These are phyloP conservation scores for Beauveria sp. DNA, from an alignment of 2,329 filamentous ascomycete species.

Conservation along the genomic window DNA sequence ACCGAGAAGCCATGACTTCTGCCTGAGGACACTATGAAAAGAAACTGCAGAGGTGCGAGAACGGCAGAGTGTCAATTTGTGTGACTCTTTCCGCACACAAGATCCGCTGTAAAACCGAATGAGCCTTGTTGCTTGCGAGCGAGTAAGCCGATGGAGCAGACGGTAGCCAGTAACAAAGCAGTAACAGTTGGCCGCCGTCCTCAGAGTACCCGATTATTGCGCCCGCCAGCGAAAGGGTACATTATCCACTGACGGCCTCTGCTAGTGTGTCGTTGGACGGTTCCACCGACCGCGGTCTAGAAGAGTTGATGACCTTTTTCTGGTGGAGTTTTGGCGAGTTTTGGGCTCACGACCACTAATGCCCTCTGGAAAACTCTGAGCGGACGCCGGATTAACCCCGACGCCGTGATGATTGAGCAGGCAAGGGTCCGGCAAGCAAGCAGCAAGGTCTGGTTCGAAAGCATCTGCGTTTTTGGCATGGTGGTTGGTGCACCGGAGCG, in stretches of 20 bases:
- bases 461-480: not conserved
- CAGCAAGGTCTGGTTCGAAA: not conserved
- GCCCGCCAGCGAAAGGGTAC: constrained; percentile 4
- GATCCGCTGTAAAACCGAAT: not conserved
- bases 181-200: not conserved
- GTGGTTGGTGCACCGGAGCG: not conserved
- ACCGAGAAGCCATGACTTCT: not conserved
- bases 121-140: not conserved
- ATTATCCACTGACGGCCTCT: constrained; percentile 4
- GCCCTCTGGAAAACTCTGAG: not conserved
- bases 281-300: constrained; percentile 12
- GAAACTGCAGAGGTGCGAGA: not conserved
- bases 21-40: not conserved
- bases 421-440: not conserved
- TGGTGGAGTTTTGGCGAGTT: not conserved
- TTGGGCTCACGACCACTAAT: too few relatives aligned
- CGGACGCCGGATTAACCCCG: not conserved
- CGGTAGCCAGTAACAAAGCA: constrained; percentile 4
- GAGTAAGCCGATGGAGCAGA: not conserved
- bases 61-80: not conserved
- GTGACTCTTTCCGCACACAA: not conserved
- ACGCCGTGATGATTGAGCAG: not conserved
- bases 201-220: not conserved
- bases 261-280: constrained; percentile 1
- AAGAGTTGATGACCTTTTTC: not conserved